These are phyloP conservation scores for Stemphylium beticola DNA, from an alignment of 2,329 filamentous ascomycete species.

Conservation along the genomic window DNA sequence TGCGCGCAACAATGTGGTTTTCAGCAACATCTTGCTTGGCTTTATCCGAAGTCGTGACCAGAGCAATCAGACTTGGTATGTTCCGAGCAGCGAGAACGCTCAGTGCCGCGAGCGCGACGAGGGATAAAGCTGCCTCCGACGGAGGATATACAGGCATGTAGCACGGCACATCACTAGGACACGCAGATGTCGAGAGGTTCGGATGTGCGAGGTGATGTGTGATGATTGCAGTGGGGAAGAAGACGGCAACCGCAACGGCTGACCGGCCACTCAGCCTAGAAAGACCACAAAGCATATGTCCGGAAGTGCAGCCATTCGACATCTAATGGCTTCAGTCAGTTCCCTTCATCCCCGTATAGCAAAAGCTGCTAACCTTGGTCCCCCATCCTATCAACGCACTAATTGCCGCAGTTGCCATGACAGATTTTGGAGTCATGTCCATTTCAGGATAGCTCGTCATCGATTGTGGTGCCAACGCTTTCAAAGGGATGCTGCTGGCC, in stretches of 20 bases:
- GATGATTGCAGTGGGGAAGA: slow-evolving; percentile 42
- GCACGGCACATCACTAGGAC: slow-evolving; percentile 50
- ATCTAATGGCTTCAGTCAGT: slow-evolving; percentile 25
- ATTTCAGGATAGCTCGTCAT: slow-evolving; percentile 52
- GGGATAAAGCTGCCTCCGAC: slow-evolving; percentile 29
- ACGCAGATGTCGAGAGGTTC: slow-evolving; percentile 49
- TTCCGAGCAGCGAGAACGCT: slow-evolving; percentile 32
- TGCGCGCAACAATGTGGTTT: slow-evolving; percentile 31
- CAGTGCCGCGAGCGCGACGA: slow-evolving; percentile 45
- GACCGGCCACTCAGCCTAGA: slow-evolving; percentile 59
- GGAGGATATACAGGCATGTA: slow-evolving; percentile 56
- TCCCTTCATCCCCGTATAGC: neutral
- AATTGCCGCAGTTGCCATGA: slow-evolving; percentile 49
- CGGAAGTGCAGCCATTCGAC: slow-evolving; percentile 59
- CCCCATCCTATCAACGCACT: slow-evolving; percentile 59
- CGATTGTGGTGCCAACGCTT: slow-evolving; percentile 52
- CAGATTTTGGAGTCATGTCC: slow-evolving; percentile 43
- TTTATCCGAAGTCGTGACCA: neutral
- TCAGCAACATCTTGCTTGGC: slow-evolving; percentile 13
- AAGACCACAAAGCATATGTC: slow-evolving; percentile 63
- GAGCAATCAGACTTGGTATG: slow-evolving; percentile 31
- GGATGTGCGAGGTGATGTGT: slow-evolving; percentile 50
- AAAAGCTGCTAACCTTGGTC: slow-evolving; percentile 53
- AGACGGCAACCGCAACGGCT: slow-evolving; percentile 51
- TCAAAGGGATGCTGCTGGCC: slow-evolving; percentile 53